A percentile compares a stretch with the other conserved stretches of the same genome.
These are phyloP conservation scores for Lentinula boryana DNA, from an alignment of 768 basidiomycete genomes.

Conservation along the genomic window DNA sequence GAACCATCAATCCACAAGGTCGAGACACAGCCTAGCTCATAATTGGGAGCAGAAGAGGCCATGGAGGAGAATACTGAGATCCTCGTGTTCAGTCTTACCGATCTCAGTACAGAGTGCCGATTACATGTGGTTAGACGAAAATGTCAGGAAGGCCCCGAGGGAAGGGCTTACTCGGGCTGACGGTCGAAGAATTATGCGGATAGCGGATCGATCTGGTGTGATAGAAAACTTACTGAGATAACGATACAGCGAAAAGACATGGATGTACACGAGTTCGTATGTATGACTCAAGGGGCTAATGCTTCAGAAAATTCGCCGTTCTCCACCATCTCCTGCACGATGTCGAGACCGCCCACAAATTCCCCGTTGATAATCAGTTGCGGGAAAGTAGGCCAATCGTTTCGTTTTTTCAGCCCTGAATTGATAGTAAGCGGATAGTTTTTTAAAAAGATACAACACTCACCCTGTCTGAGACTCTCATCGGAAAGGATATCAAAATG, in stretches of 20 bases:
- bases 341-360: constrained; percentile 94
- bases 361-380: constrained; percentile 90
- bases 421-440: not conserved
- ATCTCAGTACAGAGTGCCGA: not conserved
- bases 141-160: not conserved
- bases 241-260: not conserved
- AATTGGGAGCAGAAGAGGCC: not conserved
- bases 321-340: constrained; percentile 83
- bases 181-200: not conserved
- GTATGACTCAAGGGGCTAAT: constrained; percentile 14
- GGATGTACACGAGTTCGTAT: not conserved
- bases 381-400: constrained; percentile 89
- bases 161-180: not conserved
- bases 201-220: not conserved
- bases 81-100: not conserved
- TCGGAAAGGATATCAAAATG: constrained; percentile 83
- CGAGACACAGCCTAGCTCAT: not conserved
- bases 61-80: not conserved
- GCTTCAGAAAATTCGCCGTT: constrained; percentile 68
- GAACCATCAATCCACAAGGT: not conserved
- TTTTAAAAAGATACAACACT: constrained; percentile 8
- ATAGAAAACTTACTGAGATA: not conserved
- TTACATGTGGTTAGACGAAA: not conserved
- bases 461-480: constrained; percentile 77
- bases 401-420: constrained; percentile 64